Evolutionary conservation across 2,329 filamentous ascomycete genomes (phyloP).

Genomic region (Phoma sp.): DNA sequence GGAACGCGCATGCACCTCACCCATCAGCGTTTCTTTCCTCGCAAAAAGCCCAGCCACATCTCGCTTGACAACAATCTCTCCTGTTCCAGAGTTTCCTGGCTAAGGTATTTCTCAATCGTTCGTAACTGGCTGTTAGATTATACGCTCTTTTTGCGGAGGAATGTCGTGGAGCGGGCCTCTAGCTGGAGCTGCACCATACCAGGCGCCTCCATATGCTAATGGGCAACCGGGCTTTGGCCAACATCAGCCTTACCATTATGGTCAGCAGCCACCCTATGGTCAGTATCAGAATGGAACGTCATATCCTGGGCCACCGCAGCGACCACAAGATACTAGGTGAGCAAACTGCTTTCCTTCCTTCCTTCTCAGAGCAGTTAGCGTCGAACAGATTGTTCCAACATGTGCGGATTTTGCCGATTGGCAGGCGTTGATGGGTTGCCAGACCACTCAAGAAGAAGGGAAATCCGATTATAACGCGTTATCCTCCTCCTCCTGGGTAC

Average conservation of each 20-base stretch:
- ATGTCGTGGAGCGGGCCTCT: constrained; percentile 49
- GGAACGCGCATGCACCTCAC: constrained; percentile 22
- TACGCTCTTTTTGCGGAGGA: constrained; percentile 7
- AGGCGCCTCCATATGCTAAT: constrained; percentile 39
- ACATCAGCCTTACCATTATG: constrained; percentile 39
- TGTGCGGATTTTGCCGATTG: background rate
- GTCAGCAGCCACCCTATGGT: constrained; percentile 39
- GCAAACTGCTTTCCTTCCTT: constrained; percentile 14
- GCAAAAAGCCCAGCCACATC: constrained; percentile 5
- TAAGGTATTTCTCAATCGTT: background rate
- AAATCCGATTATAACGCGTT: constrained; percentile 57
- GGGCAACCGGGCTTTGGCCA: constrained; percentile 32
- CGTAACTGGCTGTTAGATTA: background rate
- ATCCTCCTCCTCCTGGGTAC: constrained; percentile 58
- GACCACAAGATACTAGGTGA: constrained; percentile 43
- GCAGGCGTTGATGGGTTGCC: constrained; percentile 23
- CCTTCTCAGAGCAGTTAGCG: background rate
- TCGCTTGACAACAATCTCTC: background rate
- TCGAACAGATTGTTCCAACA: background rate
- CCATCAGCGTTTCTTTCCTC: constrained; percentile 22
- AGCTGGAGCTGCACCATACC: constrained; percentile 42
- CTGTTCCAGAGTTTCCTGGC: background rate
- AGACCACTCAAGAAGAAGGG: constrained; percentile 54
- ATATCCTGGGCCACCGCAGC: constrained; percentile 32
- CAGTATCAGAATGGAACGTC: constrained; percentile 38